These are phyloP conservation scores for Lipomyces kockii DNA, from an alignment of 805 yeast genomes.

Conservation along the genomic window DNA sequence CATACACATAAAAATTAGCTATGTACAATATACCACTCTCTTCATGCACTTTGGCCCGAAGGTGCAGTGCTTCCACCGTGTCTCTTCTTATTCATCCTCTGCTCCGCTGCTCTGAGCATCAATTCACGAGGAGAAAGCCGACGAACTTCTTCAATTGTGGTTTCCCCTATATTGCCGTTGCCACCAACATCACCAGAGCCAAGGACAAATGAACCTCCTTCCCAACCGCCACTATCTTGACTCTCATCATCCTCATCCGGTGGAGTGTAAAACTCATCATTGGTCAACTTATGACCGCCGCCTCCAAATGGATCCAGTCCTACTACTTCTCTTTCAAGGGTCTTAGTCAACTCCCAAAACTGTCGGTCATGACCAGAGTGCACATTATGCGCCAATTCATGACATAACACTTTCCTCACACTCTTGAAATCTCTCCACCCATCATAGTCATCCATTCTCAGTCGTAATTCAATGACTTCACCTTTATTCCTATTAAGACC, in stretches of 20 bases:
- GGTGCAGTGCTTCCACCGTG: background rate
- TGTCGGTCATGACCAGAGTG: constrained; percentile 45
- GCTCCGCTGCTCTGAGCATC: constrained; percentile 27
- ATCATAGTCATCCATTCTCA: constrained; percentile 48
- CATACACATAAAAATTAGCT: too few species aligned
- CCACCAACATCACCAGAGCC: constrained; percentile 25
- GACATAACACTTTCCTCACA: constrained; percentile 46
- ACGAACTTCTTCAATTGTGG: constrained; percentile 12
- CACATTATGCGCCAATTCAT: constrained; percentile 49
- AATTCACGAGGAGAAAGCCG: constrained; percentile 25
- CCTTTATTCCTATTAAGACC: constrained; percentile 48
- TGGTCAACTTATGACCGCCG: constrained; percentile 14
- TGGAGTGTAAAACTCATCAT: constrained; percentile 18
- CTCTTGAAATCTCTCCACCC: constrained; percentile 47
- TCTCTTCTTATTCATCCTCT: constrained; percentile 9
- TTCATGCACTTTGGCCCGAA: background rate
- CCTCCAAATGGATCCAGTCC: constrained; percentile 27
- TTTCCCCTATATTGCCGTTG: background rate
- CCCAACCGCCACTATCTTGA: constrained; percentile 32
- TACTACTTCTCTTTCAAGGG: constrained; percentile 45
- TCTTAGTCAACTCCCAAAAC: constrained; percentile 46
- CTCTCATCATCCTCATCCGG: constrained; percentile 23
- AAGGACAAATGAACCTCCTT: constrained; percentile 31
- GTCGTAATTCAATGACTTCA: constrained; percentile 45
- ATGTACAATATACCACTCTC: background rate